Evolutionary conservation across 768 basidiomycete species (phyloP), one percentile per base, ranked within the genome.

Genomic region (Suillus americanus): DNA sequence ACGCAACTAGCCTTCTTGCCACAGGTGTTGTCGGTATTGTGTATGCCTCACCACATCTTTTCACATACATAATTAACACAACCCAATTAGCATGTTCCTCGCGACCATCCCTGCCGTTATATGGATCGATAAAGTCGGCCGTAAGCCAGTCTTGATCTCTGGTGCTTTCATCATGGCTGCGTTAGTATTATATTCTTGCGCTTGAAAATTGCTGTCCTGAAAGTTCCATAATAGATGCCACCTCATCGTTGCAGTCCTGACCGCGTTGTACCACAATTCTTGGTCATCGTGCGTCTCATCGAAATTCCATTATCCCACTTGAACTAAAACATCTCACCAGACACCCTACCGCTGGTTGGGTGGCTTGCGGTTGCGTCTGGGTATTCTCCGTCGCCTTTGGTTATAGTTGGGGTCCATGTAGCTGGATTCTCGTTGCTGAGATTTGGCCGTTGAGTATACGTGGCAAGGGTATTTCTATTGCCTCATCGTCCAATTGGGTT

Each of bases 21-120:
- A 86, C 85, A 33, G 91, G 91, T 61, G 89, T 94, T 23, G 91
- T 92, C 61, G 91, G 91, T 48, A 86, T 92, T 69, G 89, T 85
- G 88, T 90, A 80, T 64, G 85, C 79, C 37, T 20, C 37, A 13
- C 23, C 14, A 16, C 48, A 38, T 40, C 37, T 43, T 37, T 46
- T 30, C 28, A 38, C 43, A 18, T 33, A 63, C 6, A 30, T 40
- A 51, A 37, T 6, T 46, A n/a, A 51, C n/a, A 25, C 12, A 43
- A 6, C 40, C 60, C 7, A 37, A 38, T 10, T 63, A 88, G 87
- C 54, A 89, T 89, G 86, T 91, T 87, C 75, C 74, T 90, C 64
- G 87, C 90, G 3, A 92, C 91, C 0, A 89, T 93, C 65, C 91
- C 91, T 4, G 90, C 91, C 3, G 90, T 92, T 23, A 80, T 93